Evolutionary conservation across 768 basidiomycete genomes (phyloP), one percentile per base, ranked within the genome.

Genomic region (Sporobolomyces phaffii): DNA sequence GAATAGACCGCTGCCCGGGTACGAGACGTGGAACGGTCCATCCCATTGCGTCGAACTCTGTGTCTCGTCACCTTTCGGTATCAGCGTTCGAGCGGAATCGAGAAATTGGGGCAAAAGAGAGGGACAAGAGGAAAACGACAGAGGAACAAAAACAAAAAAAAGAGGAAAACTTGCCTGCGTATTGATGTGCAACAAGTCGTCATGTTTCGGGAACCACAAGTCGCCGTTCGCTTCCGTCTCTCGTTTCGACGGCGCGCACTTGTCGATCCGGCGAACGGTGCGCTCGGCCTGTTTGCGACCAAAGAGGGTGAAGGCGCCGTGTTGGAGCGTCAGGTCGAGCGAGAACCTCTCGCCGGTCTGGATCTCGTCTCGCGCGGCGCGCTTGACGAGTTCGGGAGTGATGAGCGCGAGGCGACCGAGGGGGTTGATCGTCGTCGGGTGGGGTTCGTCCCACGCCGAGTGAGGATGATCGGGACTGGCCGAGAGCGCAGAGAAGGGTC

Each of bases 1-100:
- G 33, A 54, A 58, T 31, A 24, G 28, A 3, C 59, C 59, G 20
- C 28, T 40, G 31, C n/a, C 36, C 13, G 51, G 60, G 34, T 67
- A 61, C 24, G 60, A 65, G 18, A 63, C 54, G 52, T 71, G 69
- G 15, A 48, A 51, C 33, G 66, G 66, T 29, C 69, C 69, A 38
- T 71, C 69, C 61, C 60, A 71, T 40, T 71, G 69, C 3, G 61
- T 52, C 41, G 50, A 45, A 18, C 49, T 61, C 56, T 45, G 56
- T 22, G 11, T 7, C 13, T 20, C 11, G 7, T 15, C 15, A 20
- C n/a, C n/a, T n/a, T n/a, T n/a, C n/a, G n/a, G n/a, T n/a, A n/a
- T n/a, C n/a, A n/a, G n/a, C n/a, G n/a, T n/a, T n/a, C n/a, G n/a
- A n/a, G n/a, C n/a, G n/a, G n/a, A n/a, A n/a, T n/a, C n/a, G n/a